phyloP scores from a whole-genome alignment of 148 eudicot genomes.

The Beta vulgaris region DNA sequence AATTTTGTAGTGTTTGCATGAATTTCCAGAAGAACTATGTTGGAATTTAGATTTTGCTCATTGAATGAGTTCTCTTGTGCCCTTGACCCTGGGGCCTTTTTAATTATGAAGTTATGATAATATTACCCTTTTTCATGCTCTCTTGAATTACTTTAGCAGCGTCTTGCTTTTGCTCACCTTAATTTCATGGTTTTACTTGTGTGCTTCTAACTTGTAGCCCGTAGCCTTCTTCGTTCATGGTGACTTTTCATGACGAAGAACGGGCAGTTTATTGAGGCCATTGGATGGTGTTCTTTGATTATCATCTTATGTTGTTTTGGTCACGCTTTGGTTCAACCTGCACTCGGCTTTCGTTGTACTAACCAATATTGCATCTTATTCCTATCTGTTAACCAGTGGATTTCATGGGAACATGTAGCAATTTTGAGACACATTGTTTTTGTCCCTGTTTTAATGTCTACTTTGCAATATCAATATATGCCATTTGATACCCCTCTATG shows the following conservation, averaged over 20 bases:
- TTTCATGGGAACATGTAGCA: too few relatives aligned
- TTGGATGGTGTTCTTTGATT: neutral
- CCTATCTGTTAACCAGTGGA: too few relatives aligned
- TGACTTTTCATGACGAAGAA: neutral
- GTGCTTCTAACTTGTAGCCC: neutral
- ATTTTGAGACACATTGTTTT: too few relatives aligned
- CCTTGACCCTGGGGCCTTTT: neutral
- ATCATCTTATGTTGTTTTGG: neutral
- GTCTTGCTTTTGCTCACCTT: neutral
- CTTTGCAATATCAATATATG: too few relatives aligned
- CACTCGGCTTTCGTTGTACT: neutral
- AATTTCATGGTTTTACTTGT: neutral
- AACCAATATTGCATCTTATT: neutral
- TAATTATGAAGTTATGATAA: neutral
- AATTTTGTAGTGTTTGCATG: slow-evolving; percentile 24
- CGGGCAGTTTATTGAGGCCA: neutral
- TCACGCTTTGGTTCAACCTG: neutral
- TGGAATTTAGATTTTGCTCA: slow-evolving; percentile 16
- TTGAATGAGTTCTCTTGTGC: slow-evolving; percentile 7
- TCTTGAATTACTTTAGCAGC: neutral
- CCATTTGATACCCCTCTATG: too few relatives aligned
- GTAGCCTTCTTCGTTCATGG: neutral
- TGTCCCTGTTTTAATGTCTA: too few relatives aligned
- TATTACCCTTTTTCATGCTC: neutral
- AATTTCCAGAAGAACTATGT: slow-evolving; percentile 13